Percentiles rank a stretch among this genome's conserved stretches.
Conservation (phyloP, 768 basidiomycete genomes). For the Gautieria morchelliformis region DNA sequence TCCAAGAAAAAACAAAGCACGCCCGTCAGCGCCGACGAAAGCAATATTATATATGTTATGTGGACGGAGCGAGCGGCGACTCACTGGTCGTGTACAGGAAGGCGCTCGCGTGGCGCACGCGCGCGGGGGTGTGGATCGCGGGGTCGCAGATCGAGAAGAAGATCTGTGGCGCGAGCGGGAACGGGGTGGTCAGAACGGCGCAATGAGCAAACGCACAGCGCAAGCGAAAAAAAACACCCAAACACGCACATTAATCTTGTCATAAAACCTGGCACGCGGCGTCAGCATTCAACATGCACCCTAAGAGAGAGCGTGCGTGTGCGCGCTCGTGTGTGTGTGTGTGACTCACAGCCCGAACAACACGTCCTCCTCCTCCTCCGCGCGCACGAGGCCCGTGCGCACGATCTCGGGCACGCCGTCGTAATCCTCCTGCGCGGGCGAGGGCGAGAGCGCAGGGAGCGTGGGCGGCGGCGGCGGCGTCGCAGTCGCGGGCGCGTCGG, state of each 20-base stretch:
- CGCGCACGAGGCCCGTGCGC: no score
- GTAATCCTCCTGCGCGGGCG: no score
- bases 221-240: neutral
- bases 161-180: slow-evolving; percentile 2
- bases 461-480: no score
- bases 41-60: no score
- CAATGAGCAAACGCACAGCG: no score
- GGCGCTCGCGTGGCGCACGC: slow-evolving; percentile 26
- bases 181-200: no score
- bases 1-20: neutral
- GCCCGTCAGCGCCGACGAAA: no score
- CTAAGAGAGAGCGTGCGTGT: neutral
- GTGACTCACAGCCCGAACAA: neutral
- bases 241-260: slow-evolving; percentile 39
- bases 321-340: neutral
- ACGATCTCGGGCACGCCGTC: neutral
- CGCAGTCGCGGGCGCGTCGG: no score
- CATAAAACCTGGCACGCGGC: slow-evolving; percentile 39
- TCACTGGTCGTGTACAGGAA: slow-evolving; percentile 25
- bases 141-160: slow-evolving; percentile 38
- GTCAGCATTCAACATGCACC: no score
- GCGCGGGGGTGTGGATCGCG: slow-evolving; percentile 42
- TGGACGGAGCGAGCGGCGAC: neutral
- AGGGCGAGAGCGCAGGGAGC: no score
- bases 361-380: neutral